Evolutionary conservation across 495 filamentous ascomycete genomes (phyloP), one percentile per base, ranked within the genome.

Genomic region (Corynascus novoguineensis): DNA sequence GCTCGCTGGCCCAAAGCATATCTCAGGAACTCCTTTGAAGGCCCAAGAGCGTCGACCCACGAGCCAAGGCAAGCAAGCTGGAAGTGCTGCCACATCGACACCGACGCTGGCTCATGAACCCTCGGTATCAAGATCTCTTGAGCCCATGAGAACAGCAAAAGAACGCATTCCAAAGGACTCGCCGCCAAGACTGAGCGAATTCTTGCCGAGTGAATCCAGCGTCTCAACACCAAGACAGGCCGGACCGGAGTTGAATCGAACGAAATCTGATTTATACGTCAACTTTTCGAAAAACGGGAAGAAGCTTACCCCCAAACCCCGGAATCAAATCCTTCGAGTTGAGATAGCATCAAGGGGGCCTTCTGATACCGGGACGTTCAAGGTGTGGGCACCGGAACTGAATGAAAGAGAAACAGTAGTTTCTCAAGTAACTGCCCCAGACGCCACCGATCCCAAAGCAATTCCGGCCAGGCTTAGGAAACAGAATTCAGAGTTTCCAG

Each of bases 311-410:
- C 49, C 21, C 11, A 69, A 69, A 34, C 65, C 67, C 22, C 50
- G 17, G 19, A 63, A 63, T 34, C 67, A 69, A 31, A 57, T 21
- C 8, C 38, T 69, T n/a, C 48, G 45, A 11, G 67, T 69, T 25
- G 67, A 69, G 17, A 62, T 69, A 27, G 19, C 28, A 7, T 27
- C 32, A 8, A 56, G 38, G 19, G 50, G 25, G 11, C 11, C 47
- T 15, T 22, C 32, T 2, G 65, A 68, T 9, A 17, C 28, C 21
- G 8, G 27, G n/a, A 58, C 51, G 1, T 68, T 56, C 22, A 24
- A 22, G 38, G 25, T 44, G 7, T 37, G 62, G 11, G 53, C 55
- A 9, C 59, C 66, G 0, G 66, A 66, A 27, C 40, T 56, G 17
- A 62, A 29, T 9, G 65, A 62, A 14, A 12, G 22, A 7, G 41